A percentile compares a stretch with the other conserved stretches of the same genome.
Conservation (phyloP, 2,329 filamentous ascomycete species). For the Exophiala lecanii-corni region DNA sequence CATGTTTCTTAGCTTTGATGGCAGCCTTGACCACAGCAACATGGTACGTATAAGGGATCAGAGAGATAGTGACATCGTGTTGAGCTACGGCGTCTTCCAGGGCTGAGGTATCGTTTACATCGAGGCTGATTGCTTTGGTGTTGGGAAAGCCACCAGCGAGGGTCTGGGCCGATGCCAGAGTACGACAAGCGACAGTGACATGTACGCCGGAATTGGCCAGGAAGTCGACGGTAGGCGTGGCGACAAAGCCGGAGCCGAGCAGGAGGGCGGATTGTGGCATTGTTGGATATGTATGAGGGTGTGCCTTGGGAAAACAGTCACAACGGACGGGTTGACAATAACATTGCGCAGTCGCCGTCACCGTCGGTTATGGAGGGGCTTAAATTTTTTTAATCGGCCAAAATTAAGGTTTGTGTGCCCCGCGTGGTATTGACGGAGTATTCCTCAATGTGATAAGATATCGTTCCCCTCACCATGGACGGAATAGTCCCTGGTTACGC, state of each 20-base stretch:
- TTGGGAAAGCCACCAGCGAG: conserved; percentile 68
- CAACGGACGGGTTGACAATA: background rate
- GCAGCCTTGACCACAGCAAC: conserved; percentile 86
- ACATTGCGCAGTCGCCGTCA: background rate
- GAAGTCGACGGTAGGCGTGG: conserved; percentile 61
- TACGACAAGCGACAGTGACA: conserved; percentile 76
- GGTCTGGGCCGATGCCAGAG: conserved; percentile 69
- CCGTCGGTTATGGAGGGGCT: background rate
- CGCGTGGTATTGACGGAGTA: too few relatives aligned
- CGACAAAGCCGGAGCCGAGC: conserved; percentile 40
- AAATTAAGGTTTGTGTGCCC: background rate
- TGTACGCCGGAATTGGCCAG: conserved; percentile 56
- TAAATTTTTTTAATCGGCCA: background rate
- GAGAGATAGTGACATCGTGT: conserved; percentile 70
- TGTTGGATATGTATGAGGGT: background rate
- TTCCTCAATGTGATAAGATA: too few relatives aligned
- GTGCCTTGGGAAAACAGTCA: background rate
- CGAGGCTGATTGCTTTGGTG: conserved; percentile 72
- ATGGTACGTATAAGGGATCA: conserved; percentile 93
- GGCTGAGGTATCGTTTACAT: conserved; percentile 70
- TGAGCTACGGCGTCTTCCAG: conserved; percentile 77
- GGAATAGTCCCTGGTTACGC: too few relatives aligned
- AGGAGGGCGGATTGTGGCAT: conserved; percentile 16
- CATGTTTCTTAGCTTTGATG: conserved; percentile 90
- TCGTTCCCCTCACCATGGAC: too few relatives aligned